phyloP scores from a whole-genome alignment of 2,329 filamentous ascomycete species.

The Aspergillus sp. region DNA sequence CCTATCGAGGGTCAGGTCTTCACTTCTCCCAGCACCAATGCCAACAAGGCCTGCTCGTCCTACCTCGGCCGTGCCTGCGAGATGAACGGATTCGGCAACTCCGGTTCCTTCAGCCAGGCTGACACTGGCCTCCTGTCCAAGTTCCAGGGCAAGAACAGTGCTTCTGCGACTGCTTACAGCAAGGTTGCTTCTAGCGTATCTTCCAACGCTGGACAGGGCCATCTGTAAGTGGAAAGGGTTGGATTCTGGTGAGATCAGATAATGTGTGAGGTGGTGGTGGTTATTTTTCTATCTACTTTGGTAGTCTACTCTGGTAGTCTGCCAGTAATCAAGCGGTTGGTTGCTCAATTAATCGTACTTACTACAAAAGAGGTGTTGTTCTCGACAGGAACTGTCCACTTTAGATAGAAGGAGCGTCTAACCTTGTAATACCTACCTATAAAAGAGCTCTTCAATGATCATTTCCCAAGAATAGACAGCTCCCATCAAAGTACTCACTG shows the following conservation, averaged over 20 bases:
- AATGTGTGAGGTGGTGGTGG: background rate
- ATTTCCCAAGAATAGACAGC: no score
- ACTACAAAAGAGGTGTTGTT: no score
- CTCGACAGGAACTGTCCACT: no score
- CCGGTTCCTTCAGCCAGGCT: constrained; percentile 32
- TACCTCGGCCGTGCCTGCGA: constrained; percentile 52
- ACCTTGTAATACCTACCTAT: no score
- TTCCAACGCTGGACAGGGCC: constrained; percentile 48
- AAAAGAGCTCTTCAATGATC: no score
- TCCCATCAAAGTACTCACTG: no score
- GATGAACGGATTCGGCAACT: constrained; percentile 49
- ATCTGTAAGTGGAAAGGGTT: constrained; percentile 27
- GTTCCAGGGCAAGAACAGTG: constrained; percentile 55
- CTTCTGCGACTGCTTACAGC: constrained; percentile 39
- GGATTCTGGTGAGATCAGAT: background rate
- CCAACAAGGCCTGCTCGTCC: constrained; percentile 43
- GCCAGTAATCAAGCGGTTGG: no score
- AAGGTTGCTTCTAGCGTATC: constrained; percentile 36
- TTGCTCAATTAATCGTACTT: no score
- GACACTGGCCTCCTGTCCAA: constrained; percentile 50
- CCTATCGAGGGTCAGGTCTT: constrained; percentile 40
- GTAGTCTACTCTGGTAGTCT: no score
- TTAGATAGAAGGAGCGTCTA: no score
- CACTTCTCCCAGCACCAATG: constrained; percentile 30
- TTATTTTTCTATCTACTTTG: background rate